Evolutionary conservation across 202 grass and related monocot genomes (phyloP), one percentile per base, ranked within the genome.

Genomic region (Alloteropsis angusta): DNA sequence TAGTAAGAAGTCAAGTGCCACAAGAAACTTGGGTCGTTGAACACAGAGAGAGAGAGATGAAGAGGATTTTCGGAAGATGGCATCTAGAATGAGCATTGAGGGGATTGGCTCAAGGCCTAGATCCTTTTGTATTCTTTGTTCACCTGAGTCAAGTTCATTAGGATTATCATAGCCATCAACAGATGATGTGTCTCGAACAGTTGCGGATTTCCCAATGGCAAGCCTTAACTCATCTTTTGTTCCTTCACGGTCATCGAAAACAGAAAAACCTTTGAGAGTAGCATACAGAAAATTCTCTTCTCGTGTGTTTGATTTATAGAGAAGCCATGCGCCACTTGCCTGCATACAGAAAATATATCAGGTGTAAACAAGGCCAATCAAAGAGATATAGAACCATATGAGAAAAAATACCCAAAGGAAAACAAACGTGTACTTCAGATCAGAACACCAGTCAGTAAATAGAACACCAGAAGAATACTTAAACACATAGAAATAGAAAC

Each of bases 221-320:
- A 98, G 91, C 85, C 87, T 87, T 70, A 98, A 88, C 77, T 94
- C 91, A 81, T 98, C 95, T 83, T 83, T 98, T 6, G 92, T 94
- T 80, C 95, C 95, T 98, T 98, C 95, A 70, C 95, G 91, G 26
- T 94, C 92, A 90, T 98, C 95, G 68, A 90, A 88, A 78, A 98
- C 85, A 76, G 92, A 98, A 86, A 98, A 98, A 14, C 91, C 95
- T 92, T 94, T 98, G 26, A 98, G 91, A 11, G 95, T 98, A 74
- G 95, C 85, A 85, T 87, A 94, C 85, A 94, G 75, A 84, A 94
- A 98, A 77, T 49, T 89, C 70, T 98, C 91, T 49, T 84, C 85
- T 56, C 42, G 64, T 68, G 95, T 70, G 76, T 98, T 98, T 35
- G 89, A 92, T 84, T 98, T 98, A 83, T 94, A 98, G 34, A 98